A percentile compares a stretch with the other conserved stretches of the same genome.
phyloP scores from a whole-genome alignment of 768 basidiomycete genomes.

The Lentinus tigrinus region DNA sequence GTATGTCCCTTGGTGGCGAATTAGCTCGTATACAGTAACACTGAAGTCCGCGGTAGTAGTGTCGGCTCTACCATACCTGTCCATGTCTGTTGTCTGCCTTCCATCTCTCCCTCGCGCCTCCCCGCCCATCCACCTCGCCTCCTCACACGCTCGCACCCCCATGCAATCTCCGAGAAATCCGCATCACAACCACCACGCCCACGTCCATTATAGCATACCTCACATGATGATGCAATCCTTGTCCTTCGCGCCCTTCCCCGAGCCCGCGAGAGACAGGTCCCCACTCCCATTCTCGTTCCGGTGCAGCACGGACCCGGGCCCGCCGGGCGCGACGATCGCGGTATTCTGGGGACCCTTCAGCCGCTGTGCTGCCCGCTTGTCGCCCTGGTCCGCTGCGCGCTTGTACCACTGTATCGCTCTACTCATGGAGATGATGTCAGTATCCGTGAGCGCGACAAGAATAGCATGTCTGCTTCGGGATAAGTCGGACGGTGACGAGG shows the following conservation, averaged over 20 bases:
- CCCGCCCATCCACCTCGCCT: neutral
- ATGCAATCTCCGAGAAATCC: neutral
- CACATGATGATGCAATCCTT: slow-evolving; percentile 91
- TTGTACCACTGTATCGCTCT: slow-evolving; percentile 85
- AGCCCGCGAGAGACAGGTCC: slow-evolving; percentile 26
- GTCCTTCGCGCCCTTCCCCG: slow-evolving; percentile 57
- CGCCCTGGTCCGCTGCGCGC: slow-evolving; percentile 86
- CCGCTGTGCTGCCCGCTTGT: slow-evolving; percentile 89
- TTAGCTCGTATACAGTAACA: slow-evolving; percentile 1
- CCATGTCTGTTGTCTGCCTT: neutral
- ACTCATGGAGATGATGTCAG: neutral
- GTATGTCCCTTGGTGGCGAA: neutral
- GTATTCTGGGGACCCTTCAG: slow-evolving; percentile 60
- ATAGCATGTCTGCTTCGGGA: slow-evolving; percentile 5
- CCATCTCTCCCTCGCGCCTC: neutral
- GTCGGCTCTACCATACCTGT: neutral
- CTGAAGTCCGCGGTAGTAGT: neutral
- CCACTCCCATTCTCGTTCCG: slow-evolving; percentile 47
- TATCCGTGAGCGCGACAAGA: neutral
- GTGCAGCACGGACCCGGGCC: slow-evolving; percentile 59
- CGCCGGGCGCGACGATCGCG: slow-evolving; percentile 56
- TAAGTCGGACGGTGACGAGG: neutral
- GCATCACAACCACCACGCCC: no score
- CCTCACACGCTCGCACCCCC: neutral
- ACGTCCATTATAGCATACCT: no score